Base-by-base conservation (phyloP, 306 rosid genomes). In the Fagus sylvatica region DNA sequence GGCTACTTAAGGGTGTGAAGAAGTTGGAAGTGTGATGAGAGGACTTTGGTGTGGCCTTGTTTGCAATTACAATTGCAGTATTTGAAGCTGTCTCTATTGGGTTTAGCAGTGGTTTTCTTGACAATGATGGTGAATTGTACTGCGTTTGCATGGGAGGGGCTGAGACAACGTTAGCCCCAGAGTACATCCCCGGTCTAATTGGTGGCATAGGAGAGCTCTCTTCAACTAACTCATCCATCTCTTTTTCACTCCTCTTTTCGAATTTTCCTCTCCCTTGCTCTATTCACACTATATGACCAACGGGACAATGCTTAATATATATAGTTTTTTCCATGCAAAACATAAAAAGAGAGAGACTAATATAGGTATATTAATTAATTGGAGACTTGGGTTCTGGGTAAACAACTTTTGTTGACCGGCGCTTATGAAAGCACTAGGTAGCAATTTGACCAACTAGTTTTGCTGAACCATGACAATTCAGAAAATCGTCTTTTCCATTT, bases 1-100 rank as follows among this genome's bases (percentile, higher is more conserved):
- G 88, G 53, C 81, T 85, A 2, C 86, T 79, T 36, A 85, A 17
- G 2, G 88, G 88, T 37, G 84, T 85, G 12, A 81, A 53, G 72
- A 85, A 85, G 55, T 77, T 83, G 8, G 87, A 80, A 37, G 87
- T 84, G 19, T 76, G 71, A 72, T 76, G 71, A 72, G 81, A 84
- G 65, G 28, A 41, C 77, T 34, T 34, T 33, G 62, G 32, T 81
- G 84, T 1, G 84, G 48, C 72, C 11, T 28, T 53, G 48, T 59
- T n/a, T 16, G 15, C 51, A 46, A 46, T 15, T 46, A 46, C 51
- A 46, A 46, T 46, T 46, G 51, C 5, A 28, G 7, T 42, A 55
- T 74, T 67, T n/a, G 37, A 1, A 15, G 6, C 13, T 12, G 41
- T 10, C 5, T 55, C 65, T 43, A 53, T 78, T 30, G 74, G 67